These are phyloP conservation scores for Aspergillus sp. DNA, from an alignment of 2,329 filamentous ascomycete species.

Conservation along the genomic window DNA sequence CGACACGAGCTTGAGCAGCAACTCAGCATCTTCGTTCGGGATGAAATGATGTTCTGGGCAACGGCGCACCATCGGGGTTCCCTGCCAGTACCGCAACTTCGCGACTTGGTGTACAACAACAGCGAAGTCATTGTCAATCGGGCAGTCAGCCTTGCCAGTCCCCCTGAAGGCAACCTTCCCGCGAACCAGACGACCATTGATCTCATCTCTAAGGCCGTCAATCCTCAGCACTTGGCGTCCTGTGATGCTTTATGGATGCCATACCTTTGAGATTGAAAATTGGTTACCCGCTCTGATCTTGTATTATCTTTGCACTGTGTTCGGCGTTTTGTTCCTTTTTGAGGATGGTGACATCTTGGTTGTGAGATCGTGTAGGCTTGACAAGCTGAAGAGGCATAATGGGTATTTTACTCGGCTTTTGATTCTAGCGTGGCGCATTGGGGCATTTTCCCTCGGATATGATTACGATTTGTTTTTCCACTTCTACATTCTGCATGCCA, in stretches of 20 bases:
- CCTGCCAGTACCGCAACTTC: conserved; percentile 63
- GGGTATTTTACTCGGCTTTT: conserved; percentile 4
- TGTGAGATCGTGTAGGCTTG: conserved; percentile 1
- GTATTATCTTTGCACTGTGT: not conserved
- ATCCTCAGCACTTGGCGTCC: conserved; percentile 80
- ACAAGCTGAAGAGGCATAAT: conserved; percentile 1
- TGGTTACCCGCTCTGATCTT: conserved; percentile 3
- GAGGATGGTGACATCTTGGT: too few species aligned
- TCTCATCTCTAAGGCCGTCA: conserved; percentile 84
- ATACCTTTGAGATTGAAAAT: conserved; percentile 58
- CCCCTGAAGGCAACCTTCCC: conserved; percentile 71
- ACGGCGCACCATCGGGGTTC: conserved; percentile 67
- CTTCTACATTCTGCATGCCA: too few species aligned
- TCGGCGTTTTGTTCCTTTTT: too few species aligned
- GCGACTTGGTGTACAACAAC: conserved; percentile 78
- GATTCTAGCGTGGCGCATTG: conserved; percentile 22
- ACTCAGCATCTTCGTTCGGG: conserved; percentile 87
- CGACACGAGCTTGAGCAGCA: conserved; percentile 82
- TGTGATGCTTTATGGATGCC: conserved; percentile 97
- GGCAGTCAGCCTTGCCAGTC: conserved; percentile 75
- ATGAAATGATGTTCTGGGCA: conserved; percentile 98
- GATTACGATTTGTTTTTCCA: conserved; percentile 12
- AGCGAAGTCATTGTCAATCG: conserved; percentile 89
- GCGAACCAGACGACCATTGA: conserved; percentile 98
- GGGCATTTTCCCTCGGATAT: conserved; percentile 10